phyloP scores from a whole-genome alignment of 1,284 basidiomycete genomes.

The Lentinula novae-zelandiae region DNA sequence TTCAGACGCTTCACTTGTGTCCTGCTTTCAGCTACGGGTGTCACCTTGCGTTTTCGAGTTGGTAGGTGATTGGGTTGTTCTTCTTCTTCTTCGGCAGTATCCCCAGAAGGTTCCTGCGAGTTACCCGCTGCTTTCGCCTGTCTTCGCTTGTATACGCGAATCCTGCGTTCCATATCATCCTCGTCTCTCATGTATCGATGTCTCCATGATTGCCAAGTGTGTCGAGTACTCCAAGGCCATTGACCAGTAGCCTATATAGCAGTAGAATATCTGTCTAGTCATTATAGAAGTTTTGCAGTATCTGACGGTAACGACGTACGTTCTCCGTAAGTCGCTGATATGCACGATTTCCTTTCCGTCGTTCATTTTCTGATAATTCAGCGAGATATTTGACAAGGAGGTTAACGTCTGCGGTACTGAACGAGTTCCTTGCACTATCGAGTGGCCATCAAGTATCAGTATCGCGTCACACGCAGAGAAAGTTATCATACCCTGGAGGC shows the following conservation, averaged over 20 bases:
- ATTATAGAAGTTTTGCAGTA: not conserved
- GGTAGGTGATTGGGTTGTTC: not conserved
- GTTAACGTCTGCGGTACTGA: constrained; percentile 4
- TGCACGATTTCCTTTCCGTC: constrained; percentile 6
- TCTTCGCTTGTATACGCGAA: constrained; percentile 1
- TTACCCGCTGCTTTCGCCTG: not conserved
- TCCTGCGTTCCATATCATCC: constrained; percentile 7
- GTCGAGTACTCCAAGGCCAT: constrained; percentile 8
- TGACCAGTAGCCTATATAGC: not conserved
- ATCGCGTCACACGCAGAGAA: too few species aligned
- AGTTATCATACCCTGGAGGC: too few species aligned
- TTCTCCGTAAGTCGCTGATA: constrained; percentile 5
- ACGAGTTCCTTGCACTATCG: not conserved
- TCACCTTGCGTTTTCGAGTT: not conserved
- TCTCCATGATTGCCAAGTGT: constrained; percentile 13
- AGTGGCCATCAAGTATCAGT: too few species aligned
- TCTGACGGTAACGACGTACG: not conserved
- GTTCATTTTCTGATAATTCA: not conserved
- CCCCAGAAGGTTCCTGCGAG: not conserved
- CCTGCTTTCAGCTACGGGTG: not conserved
- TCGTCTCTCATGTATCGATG: constrained; percentile 5
- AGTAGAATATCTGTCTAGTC: not conserved
- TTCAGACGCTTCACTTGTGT: not conserved
- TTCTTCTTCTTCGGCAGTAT: not conserved
- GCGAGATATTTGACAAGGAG: constrained; percentile 12